phyloP scores from a whole-genome alignment of 2,329 filamentous ascomycete genomes.

The Pseudogymnoascus sp. region DNA sequence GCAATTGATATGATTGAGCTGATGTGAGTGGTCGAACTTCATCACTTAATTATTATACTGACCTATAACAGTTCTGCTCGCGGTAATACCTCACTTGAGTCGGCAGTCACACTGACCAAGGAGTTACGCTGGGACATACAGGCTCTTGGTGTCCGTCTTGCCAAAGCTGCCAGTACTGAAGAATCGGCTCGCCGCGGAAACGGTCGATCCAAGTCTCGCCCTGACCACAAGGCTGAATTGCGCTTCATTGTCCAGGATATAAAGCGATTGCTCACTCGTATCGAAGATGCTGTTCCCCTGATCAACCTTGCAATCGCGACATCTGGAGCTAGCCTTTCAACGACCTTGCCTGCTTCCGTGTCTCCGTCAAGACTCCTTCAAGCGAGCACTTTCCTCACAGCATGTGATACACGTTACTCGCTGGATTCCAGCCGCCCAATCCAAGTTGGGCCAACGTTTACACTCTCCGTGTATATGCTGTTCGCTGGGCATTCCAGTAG shows the following conservation, averaged over 20 bases:
- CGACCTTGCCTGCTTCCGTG: constrained; percentile 69
- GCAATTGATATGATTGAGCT: constrained; percentile 89
- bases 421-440: constrained; percentile 55
- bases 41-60: constrained; percentile 30
- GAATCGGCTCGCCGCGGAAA: constrained; percentile 42
- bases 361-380: constrained; percentile 88
- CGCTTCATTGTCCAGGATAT: constrained; percentile 67
- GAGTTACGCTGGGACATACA: constrained; percentile 78
- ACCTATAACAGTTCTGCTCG: constrained; percentile 48
- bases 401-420: constrained; percentile 78
- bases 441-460: constrained; percentile 83
- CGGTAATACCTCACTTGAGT: constrained; percentile 75
- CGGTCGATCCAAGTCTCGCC: constrained; percentile 41
- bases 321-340: constrained; percentile 80
- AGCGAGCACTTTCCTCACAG: constrained; percentile 82
- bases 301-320: constrained; percentile 92
- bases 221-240: constrained; percentile 57
- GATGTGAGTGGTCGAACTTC: constrained; percentile 57
- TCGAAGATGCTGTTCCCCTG: constrained; percentile 85
- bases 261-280: constrained; percentile 63
- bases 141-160: constrained; percentile 66
- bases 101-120: constrained; percentile 75
- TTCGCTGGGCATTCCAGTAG: constrained; percentile 69
- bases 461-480: constrained; percentile 87
- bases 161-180: constrained; percentile 59